These are phyloP conservation scores for Cladosporium sp. DNA, from an alignment of 2,329 filamentous ascomycete species.

Conservation along the genomic window DNA sequence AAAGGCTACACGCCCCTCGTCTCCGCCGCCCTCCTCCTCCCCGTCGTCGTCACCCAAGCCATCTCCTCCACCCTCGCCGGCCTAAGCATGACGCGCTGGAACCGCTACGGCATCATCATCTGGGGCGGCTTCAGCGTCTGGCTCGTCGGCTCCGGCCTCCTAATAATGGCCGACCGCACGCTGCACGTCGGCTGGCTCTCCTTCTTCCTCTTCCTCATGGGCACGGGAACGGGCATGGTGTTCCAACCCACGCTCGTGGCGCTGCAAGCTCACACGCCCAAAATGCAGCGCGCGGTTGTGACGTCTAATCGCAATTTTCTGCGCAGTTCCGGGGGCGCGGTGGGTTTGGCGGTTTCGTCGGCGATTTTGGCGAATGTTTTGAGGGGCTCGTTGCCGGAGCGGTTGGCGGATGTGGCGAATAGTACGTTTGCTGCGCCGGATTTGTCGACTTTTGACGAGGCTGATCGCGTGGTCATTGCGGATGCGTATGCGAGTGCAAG, in stretches of 20 bases:
- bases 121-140: constrained; percentile 35
- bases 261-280: constrained; percentile 56
- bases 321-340: constrained; percentile 63
- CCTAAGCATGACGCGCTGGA: constrained; percentile 41
- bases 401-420: constrained; percentile 35
- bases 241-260: constrained; percentile 67
- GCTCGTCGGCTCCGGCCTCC: constrained; percentile 35
- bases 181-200: constrained; percentile 34
- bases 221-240: constrained; percentile 61
- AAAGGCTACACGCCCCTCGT: constrained; percentile 62
- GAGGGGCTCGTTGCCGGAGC: constrained; percentile 34
- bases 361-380: constrained; percentile 44
- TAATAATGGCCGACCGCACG: constrained; percentile 32
- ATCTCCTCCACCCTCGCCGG: constrained; percentile 30
- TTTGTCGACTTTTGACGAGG: constrained; percentile 30
- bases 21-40: constrained; percentile 54
- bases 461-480: constrained; percentile 40
- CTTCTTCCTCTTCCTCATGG: constrained; percentile 58
- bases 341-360: constrained; percentile 68
- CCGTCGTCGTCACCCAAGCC: constrained; percentile 31
- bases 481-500: constrained; percentile 52
- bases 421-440: constrained; percentile 36
- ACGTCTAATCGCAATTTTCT: constrained; percentile 64
- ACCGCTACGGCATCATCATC: constrained; percentile 50
- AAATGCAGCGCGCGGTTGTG: constrained; percentile 59